Percentiles rank a stretch among this genome's conserved stretches.
Evolutionary conservation across 2,329 filamentous ascomycete genomes (phyloP).

Genomic region (Coccinonectria pachysandricola): DNA sequence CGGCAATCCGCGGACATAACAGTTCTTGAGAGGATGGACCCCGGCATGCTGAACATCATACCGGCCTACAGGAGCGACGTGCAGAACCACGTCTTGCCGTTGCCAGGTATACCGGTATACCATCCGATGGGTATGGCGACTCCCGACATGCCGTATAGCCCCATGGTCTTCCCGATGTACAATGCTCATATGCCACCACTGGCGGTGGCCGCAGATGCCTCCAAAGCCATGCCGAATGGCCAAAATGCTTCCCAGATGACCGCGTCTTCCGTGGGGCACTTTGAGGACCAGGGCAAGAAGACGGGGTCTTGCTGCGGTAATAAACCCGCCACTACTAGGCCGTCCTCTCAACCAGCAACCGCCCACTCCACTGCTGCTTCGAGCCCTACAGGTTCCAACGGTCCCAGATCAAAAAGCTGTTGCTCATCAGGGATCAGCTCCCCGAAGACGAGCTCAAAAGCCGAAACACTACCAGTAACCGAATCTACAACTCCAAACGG

Average conservation of each 20-base stretch:
- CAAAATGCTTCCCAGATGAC: conserved; percentile 10
- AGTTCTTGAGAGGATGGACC: conserved; percentile 42
- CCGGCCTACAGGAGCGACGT: conserved; percentile 22
- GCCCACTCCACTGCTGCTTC: conserved; percentile 7
- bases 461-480: conserved; percentile 10
- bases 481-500: conserved; percentile 16
- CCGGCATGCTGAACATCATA: conserved; percentile 40
- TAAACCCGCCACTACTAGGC: conserved; percentile 2
- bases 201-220: conserved; percentile 9
- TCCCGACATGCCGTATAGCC: conserved; percentile 14
- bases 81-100: conserved; percentile 15
- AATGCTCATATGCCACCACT: conserved; percentile 19
- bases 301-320: conserved; percentile 28
- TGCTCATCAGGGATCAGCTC: conserved; percentile 18
- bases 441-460: conserved; percentile 10
- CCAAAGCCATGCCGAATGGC: conserved; percentile 12
- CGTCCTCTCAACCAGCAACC: conserved; percentile 2
- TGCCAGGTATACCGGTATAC: conserved; percentile 17
- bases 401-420: conserved; percentile 18
- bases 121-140: conserved; percentile 19
- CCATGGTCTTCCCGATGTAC: conserved; percentile 24
- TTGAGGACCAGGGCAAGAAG: too few relatives aligned
- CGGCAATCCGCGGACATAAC: conserved; percentile 41
- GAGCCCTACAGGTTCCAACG: conserved; percentile 8
- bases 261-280: too few relatives aligned